These are phyloP conservation scores for Penicillium waksmanii DNA, from an alignment of 495 filamentous ascomycete species.

Conservation along the genomic window DNA sequence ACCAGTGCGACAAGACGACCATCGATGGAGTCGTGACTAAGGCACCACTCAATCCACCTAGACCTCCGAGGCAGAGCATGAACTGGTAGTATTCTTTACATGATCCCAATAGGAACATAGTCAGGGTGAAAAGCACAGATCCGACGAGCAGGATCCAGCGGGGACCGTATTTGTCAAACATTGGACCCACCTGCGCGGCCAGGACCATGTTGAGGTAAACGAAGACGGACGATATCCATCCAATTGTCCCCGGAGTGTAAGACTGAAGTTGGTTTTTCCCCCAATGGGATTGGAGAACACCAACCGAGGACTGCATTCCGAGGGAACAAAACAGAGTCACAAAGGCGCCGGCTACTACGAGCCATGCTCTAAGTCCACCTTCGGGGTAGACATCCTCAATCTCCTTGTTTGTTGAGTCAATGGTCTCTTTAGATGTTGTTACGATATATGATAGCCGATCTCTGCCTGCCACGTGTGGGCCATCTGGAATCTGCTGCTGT, in stretches of 20 bases:
- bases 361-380: constrained; percentile 1
- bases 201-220: not conserved
- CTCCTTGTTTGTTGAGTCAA: not conserved
- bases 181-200: not conserved
- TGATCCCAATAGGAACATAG: not conserved
- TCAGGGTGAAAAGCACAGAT: not conserved
- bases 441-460: not conserved
- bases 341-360: constrained; percentile 3
- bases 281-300: not conserved
- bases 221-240: not conserved
- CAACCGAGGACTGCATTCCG: constrained; percentile 1
- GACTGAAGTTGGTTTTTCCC: not conserved
- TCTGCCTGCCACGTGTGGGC: not conserved
- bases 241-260: constrained; percentile 1
- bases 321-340: constrained; percentile 1
- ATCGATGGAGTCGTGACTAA: constrained; percentile 63
- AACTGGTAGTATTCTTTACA: constrained; percentile 14
- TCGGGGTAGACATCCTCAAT: not conserved
- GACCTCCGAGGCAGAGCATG: constrained; percentile 10
- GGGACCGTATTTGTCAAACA: constrained; percentile 2
- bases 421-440: not conserved
- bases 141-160: not conserved
- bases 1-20: constrained; percentile 62
- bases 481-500: not conserved
- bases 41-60: constrained; percentile 6